phyloP scores from a whole-genome alignment of 169 alveolate genomes.

The Plasmodium gallinaceum region DNA sequence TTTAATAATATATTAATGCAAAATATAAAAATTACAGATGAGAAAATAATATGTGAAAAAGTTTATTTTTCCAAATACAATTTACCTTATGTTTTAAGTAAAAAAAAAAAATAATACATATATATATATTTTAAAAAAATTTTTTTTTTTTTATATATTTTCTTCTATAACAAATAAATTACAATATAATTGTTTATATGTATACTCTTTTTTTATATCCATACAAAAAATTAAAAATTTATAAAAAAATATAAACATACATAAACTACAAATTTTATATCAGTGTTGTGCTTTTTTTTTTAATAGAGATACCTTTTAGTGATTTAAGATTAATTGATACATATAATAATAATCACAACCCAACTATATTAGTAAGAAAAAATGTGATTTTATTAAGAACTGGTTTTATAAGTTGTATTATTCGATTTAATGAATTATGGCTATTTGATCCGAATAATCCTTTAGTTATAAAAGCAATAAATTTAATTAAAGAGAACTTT shows the following conservation, averaged over 20 bases:
- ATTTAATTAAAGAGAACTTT: slow-evolving; percentile 32
- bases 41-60: slow-evolving; percentile 25
- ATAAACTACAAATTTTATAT: neutral
- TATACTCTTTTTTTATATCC: neutral
- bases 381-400: slow-evolving; percentile 49
- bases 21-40: slow-evolving; percentile 52
- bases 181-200: neutral
- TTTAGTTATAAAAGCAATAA: slow-evolving; percentile 34
- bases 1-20: slow-evolving; percentile 68
- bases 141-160: too few relatives aligned
- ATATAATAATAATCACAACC: slow-evolving; percentile 57
- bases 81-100: slow-evolving; percentile 56
- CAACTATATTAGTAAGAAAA: slow-evolving; percentile 48
- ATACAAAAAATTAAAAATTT: neutral
- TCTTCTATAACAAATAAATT: too few relatives aligned
- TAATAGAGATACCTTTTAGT: slow-evolving; percentile 50
- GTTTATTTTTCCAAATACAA: slow-evolving; percentile 41
- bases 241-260: neutral
- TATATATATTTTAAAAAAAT: neutral
- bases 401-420: slow-evolving; percentile 58
- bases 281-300: neutral
- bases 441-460: slow-evolving; percentile 45
- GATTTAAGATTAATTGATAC: slow-evolving; percentile 58
- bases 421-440: slow-evolving; percentile 59
- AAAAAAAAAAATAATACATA: neutral